Conservation (phyloP, 768 basidiomycete species). For the Lentinula guzmanii region DNA sequence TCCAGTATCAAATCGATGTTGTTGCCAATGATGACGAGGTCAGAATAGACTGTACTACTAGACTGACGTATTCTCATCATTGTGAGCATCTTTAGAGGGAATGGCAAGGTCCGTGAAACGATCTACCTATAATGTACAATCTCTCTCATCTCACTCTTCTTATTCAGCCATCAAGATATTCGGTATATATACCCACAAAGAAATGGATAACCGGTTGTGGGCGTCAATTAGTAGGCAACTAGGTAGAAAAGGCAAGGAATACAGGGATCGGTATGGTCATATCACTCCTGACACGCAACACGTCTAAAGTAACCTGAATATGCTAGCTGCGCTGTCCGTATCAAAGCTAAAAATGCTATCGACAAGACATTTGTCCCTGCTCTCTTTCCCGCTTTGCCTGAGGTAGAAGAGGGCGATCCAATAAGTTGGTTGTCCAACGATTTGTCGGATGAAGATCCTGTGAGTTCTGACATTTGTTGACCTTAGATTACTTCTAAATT, state of each 20-base stretch:
- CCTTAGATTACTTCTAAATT: background rate
- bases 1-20: slow-evolving; percentile 16
- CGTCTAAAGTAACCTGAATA: background rate
- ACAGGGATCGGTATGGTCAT: slow-evolving; percentile 37
- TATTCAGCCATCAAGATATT: slow-evolving; percentile 39
- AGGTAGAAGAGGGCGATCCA: slow-evolving; percentile 20
- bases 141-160: background rate
- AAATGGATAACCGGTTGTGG: slow-evolving; percentile 41
- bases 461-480: background rate
- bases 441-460: background rate
- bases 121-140: background rate
- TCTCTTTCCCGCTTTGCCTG: slow-evolving; percentile 39
- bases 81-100: slow-evolving; percentile 11
- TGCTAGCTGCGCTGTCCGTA: slow-evolving; percentile 40
- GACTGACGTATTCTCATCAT: background rate
- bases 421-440: slow-evolving; percentile 35
- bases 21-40: slow-evolving; percentile 18
- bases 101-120: slow-evolving; percentile 12
- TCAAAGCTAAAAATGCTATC: slow-evolving; percentile 23
- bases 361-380: slow-evolving; percentile 44
- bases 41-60: background rate
- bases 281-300: too few species aligned
- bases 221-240: slow-evolving; percentile 36
- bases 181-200: slow-evolving; percentile 43
- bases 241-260: slow-evolving; percentile 41